Conservation (phyloP, 78 protist genomes). For the Dictyostelium firmibasis region DNA sequence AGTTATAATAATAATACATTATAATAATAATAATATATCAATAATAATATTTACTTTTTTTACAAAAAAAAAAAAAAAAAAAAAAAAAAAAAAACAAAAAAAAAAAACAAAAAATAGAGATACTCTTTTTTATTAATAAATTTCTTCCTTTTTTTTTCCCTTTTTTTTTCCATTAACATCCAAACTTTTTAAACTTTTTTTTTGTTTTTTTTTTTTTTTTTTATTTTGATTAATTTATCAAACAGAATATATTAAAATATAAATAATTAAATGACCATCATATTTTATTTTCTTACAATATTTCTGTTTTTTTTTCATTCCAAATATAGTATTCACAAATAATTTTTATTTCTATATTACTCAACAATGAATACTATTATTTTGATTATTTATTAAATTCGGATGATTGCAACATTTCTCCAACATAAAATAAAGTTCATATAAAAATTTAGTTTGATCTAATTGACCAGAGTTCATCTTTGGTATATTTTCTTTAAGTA, state of each 20-base stretch:
- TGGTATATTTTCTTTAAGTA: constrained; percentile 40
- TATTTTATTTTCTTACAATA: no score
- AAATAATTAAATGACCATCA: no score
- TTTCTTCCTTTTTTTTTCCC: neutral
- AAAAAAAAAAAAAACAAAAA: no score
- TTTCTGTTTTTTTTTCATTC: no score
- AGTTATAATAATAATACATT: neutral
- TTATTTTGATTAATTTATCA: no score
- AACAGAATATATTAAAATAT: no score
- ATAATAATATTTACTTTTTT: neutral
- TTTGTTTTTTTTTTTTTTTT: no score
- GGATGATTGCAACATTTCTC: constrained; percentile 26
- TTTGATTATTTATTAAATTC: neutral
- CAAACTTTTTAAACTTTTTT: neutral
- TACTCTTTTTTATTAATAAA: no score
- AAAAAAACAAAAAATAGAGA: neutral
- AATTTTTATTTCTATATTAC: no score
- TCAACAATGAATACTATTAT: no score
- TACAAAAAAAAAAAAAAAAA: no score
- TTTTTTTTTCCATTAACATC: neutral
- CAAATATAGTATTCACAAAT: no score
- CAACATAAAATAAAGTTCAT: neutral
- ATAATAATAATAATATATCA: neutral
- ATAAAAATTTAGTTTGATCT: constrained; percentile 13
- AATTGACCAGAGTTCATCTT: constrained; percentile 2